A percentile compares a stretch with the other conserved stretches of the same genome.
phyloP scores from a whole-genome alignment of 2,329 filamentous ascomycete genomes.

The Davidsoniella virescens region DNA sequence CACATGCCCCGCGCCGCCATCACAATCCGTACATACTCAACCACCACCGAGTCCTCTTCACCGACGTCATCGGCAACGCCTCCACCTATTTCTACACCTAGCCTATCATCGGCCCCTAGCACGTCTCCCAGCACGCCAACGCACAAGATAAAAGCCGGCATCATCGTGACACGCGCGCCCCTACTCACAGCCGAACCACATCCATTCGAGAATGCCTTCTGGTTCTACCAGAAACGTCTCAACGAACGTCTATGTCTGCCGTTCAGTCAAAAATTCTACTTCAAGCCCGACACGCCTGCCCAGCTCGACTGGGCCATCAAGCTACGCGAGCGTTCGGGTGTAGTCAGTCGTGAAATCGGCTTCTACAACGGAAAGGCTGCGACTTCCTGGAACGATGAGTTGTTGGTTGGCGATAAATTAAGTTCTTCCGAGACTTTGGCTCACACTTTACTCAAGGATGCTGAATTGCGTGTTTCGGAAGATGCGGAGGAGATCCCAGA shows the following conservation, averaged over 20 bases:
- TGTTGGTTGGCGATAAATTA: slow-evolving; percentile 56
- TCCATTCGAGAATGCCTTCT: slow-evolving; percentile 82
- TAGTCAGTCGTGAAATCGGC: slow-evolving; percentile 71
- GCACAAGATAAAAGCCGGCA: slow-evolving; percentile 43
- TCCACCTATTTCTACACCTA: slow-evolving; percentile 14
- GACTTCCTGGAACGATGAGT: slow-evolving; percentile 80
- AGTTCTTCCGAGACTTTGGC: slow-evolving; percentile 48
- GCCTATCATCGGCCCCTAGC: slow-evolving; percentile 10
- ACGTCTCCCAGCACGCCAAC: slow-evolving; percentile 15
- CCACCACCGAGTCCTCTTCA: slow-evolving; percentile 17
- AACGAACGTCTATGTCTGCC: slow-evolving; percentile 82
- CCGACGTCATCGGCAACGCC: slow-evolving; percentile 13
- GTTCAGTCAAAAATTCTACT: slow-evolving; percentile 86
- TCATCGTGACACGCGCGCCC: slow-evolving; percentile 78
- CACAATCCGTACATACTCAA: slow-evolving; percentile 19
- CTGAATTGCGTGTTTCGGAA: slow-evolving; percentile 45
- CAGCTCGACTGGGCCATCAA: slow-evolving; percentile 86
- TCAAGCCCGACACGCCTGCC: slow-evolving; percentile 72
- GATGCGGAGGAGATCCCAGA: slow-evolving; percentile 42
- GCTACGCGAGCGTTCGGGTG: slow-evolving; percentile 53
- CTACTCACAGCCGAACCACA: slow-evolving; percentile 70
- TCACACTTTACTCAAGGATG: slow-evolving; percentile 57
- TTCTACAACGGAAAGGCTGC: slow-evolving; percentile 56
- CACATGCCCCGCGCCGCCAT: slow-evolving; percentile 1
- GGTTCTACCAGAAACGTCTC: slow-evolving; percentile 91